Percentiles rank a stretch among this genome's conserved stretches.
Evolutionary conservation across 2,329 filamentous ascomycete genomes (phyloP).

Genomic region (Pseudocercospora cruenta): DNA sequence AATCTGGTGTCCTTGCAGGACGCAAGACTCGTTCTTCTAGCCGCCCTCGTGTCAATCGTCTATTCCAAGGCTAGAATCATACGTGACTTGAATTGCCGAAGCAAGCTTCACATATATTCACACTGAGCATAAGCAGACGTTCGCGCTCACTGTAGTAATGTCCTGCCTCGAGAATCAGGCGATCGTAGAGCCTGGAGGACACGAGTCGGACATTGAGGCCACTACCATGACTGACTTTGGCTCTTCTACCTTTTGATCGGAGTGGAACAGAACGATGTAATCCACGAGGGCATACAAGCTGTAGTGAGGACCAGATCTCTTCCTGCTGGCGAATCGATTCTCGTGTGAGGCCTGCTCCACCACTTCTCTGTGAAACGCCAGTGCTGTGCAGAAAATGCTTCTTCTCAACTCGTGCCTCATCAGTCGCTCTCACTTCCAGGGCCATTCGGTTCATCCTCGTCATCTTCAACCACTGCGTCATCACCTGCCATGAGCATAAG

Average conservation of each 20-base stretch:
- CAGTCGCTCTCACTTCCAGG: constrained; percentile 54
- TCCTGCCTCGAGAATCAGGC: background rate
- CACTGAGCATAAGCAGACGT: background rate
- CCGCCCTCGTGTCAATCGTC: background rate
- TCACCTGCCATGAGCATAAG: constrained; percentile 58
- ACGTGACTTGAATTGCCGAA: background rate
- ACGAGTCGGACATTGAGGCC: background rate
- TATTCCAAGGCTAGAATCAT: background rate
- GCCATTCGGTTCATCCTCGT: constrained; percentile 45
- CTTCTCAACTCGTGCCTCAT: constrained; percentile 11
- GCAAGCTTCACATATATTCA: background rate
- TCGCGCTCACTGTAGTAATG: background rate
- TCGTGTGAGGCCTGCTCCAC: constrained; percentile 1
- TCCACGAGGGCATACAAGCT: background rate
- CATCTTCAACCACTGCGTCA: constrained; percentile 55
- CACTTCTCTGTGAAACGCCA: background rate
- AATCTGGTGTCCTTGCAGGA: constrained; percentile 8
- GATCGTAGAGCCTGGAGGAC: background rate
- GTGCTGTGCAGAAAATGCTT: constrained; percentile 14
- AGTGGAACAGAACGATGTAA: background rate
- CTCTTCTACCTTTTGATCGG: background rate
- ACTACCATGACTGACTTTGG: background rate
- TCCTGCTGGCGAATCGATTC: background rate
- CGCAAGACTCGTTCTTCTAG: background rate
- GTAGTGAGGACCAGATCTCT: background rate